Evolutionary conservation across 257 asterid species (phyloP).

Genomic region (Galeopsis tetrahit): DNA sequence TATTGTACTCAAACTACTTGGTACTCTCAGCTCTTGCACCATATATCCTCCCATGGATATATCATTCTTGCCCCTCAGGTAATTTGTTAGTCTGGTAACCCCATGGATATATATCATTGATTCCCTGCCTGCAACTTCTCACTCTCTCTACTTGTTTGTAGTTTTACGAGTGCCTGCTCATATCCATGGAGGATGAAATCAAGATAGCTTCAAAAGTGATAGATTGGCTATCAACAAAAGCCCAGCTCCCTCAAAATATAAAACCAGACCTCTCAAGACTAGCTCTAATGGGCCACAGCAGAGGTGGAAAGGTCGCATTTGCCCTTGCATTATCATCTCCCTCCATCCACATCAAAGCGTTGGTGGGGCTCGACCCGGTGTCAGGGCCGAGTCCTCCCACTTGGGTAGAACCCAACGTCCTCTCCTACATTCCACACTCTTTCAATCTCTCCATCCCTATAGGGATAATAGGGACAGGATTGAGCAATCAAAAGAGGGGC

Average conservation of each 20-base stretch:
- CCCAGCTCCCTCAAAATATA: conserved; percentile 46
- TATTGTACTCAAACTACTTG: conserved; percentile 46
- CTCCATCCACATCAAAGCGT: conserved; percentile 51
- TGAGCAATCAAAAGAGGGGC: conserved; percentile 51
- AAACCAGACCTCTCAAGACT: conserved; percentile 48
- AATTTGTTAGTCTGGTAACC: not conserved
- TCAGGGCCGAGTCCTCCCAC: conserved; percentile 40
- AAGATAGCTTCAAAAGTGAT: conserved; percentile 47
- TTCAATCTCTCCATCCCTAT: conserved; percentile 53
- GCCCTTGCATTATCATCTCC: conserved; percentile 49
- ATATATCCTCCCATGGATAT: conserved; percentile 72
- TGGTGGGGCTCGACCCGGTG: conserved; percentile 72
- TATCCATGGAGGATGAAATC: conserved; percentile 49
- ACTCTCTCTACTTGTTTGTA: conserved; percentile 13
- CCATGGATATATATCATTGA: not conserved
- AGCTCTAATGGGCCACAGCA: conserved; percentile 71
- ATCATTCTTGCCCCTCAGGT: conserved; percentile 73
- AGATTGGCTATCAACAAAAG: conserved; percentile 51
- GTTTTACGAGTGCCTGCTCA: conserved; percentile 42
- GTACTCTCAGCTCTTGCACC: conserved; percentile 59
- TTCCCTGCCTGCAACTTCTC: not conserved
- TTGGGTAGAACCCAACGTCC: conserved; percentile 51
- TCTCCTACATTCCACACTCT: conserved; percentile 56
- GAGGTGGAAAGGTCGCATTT: conserved; percentile 68
- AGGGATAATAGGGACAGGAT: conserved; percentile 60